Conservation (phyloP, 768 basidiomycete species). For the Leccinum barrowsii region DNA sequence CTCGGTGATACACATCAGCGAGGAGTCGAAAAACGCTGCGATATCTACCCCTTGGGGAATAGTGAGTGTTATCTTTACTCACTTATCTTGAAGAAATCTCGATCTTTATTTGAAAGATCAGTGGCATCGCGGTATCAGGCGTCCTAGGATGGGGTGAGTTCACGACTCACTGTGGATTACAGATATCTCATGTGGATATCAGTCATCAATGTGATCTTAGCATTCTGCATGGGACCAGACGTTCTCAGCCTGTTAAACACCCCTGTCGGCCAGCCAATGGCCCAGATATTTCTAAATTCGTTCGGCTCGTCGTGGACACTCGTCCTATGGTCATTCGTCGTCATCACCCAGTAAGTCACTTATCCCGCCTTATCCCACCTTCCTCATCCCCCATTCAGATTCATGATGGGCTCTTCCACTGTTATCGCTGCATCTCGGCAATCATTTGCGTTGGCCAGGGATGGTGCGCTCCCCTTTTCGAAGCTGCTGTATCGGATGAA, state of each 20-base stretch:
- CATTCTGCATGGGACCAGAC: constrained; percentile 56
- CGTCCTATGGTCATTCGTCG: constrained; percentile 50
- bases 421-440: constrained; percentile 51
- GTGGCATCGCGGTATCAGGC: constrained; percentile 41
- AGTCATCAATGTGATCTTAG: constrained; percentile 47
- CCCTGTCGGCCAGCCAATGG: constrained; percentile 35
- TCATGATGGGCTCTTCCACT: constrained; percentile 43
- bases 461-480: constrained; percentile 59
- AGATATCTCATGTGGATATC: constrained; percentile 14
- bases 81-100: not conserved
- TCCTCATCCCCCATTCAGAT: constrained; percentile 21
- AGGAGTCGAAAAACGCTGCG: constrained; percentile 52
- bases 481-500: constrained; percentile 45
- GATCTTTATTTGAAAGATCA: constrained; percentile 23
- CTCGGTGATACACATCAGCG: constrained; percentile 46
- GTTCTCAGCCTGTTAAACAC: constrained; percentile 35
- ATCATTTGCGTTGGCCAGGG: constrained; percentile 52
- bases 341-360: constrained; percentile 39
- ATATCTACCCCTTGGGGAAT: constrained; percentile 55
- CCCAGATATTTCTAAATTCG: constrained; percentile 37
- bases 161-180: not conserved
- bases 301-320: constrained; percentile 41
- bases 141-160: constrained; percentile 42
- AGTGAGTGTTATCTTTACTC: constrained; percentile 23
- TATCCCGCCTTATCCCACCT: not conserved